Evolutionary conservation across 2,329 filamentous ascomycete species (phyloP).

Genomic region (Cytospora piceae): DNA sequence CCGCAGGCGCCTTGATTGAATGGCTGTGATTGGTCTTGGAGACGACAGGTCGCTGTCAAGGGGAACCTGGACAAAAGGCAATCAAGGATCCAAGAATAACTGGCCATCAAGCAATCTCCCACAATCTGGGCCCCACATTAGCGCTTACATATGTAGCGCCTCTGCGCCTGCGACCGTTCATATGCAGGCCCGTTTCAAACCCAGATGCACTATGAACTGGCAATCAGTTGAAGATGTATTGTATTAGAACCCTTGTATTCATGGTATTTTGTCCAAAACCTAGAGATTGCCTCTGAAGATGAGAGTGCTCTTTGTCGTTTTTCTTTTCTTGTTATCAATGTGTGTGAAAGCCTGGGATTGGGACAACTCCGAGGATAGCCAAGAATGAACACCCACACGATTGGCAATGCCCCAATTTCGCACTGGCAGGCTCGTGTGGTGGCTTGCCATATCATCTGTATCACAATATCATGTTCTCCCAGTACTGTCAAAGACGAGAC

Average conservation of each 20-base stretch:
- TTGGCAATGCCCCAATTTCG: slow-evolving; percentile 8
- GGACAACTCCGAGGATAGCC: neutral
- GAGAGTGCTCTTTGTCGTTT: neutral
- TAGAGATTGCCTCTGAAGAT: neutral
- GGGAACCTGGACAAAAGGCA: slow-evolving; percentile 5
- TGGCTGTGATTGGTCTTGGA: slow-evolving; percentile 8
- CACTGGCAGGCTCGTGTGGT: neutral
- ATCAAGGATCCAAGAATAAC: slow-evolving; percentile 4
- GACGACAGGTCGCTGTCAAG: neutral
- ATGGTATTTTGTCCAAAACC: neutral
- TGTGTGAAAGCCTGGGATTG: neutral
- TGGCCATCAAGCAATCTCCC: slow-evolving; percentile 18
- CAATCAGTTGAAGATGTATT: neutral
- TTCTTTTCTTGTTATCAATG: neutral
- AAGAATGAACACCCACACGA: neutral
- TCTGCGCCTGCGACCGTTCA: neutral
- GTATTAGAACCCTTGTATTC: neutral
- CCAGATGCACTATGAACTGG: slow-evolving; percentile 1
- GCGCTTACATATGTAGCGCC: slow-evolving; percentile 16
- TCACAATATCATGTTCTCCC: no score
- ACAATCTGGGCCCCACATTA: slow-evolving; percentile 10
- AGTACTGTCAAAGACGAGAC: no score
- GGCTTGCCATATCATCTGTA: no score
- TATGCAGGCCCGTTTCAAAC: neutral
- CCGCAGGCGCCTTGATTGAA: slow-evolving; percentile 10